Percentiles rank a stretch among this genome's conserved stretches.
These are phyloP conservation scores for Avena eriantha DNA, from an alignment of 176 grass and related monocot species.

Conservation along the genomic window DNA sequence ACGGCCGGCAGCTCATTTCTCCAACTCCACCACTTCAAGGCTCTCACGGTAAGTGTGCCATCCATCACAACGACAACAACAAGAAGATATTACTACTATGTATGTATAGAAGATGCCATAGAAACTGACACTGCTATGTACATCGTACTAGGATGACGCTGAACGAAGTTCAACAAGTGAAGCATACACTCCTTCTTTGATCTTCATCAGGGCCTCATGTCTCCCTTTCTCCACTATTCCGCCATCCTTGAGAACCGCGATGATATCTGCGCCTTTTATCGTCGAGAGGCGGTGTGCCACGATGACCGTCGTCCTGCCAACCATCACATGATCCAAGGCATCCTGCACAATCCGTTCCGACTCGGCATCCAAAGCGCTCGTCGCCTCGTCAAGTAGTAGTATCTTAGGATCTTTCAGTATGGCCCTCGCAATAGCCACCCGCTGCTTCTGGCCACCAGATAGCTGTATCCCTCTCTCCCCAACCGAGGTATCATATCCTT, in stretches of 20 bases:
- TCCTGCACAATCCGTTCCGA: slow-evolving; percentile 72
- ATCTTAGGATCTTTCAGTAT: slow-evolving; percentile 73
- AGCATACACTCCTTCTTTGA: slow-evolving; percentile 65
- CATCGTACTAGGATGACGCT: background rate
- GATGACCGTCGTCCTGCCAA: slow-evolving; percentile 68
- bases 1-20: no score
- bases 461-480: slow-evolving; percentile 70
- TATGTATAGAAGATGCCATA: background rate
- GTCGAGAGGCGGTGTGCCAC: slow-evolving; percentile 76
- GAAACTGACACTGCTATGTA: background rate
- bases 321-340: slow-evolving; percentile 67
- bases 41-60: no score
- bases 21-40: no score
- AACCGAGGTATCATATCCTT: slow-evolving; percentile 74
- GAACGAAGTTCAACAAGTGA: slow-evolving; percentile 66
- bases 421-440: slow-evolving; percentile 70
- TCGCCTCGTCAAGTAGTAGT: slow-evolving; percentile 78
- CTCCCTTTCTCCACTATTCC: slow-evolving; percentile 66
- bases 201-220: slow-evolving; percentile 63
- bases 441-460: slow-evolving; percentile 82
- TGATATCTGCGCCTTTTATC: slow-evolving; percentile 66
- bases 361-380: slow-evolving; percentile 73
- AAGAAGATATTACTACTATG: background rate
- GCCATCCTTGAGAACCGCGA: slow-evolving; percentile 79
- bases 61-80: background rate